These are phyloP conservation scores for Erythrophleum fordii DNA, from an alignment of 306 rosid species.

Conservation along the genomic window DNA sequence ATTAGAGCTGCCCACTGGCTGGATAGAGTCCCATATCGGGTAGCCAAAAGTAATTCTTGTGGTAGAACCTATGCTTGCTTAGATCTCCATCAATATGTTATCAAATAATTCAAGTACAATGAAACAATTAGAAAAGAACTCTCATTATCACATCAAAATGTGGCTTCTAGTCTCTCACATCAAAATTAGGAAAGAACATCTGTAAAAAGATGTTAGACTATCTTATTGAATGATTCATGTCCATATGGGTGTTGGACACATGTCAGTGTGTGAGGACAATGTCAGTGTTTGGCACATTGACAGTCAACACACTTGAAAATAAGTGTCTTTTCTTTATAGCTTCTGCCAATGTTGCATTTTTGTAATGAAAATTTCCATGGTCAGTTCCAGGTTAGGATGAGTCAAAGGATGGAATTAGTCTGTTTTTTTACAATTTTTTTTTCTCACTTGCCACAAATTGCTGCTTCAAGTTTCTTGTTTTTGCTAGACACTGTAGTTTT, in stretches of 20 bases:
- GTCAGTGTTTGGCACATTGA: too few species aligned
- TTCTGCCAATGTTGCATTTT: not conserved
- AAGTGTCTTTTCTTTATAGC: not conserved
- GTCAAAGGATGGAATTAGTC: slow-evolving; percentile 17
- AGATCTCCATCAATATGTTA: not conserved
- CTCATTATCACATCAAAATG: not conserved
- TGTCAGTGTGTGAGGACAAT: too few species aligned
- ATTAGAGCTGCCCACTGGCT: too few species aligned
- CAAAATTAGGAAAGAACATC: not conserved
- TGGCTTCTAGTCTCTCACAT: not conserved
- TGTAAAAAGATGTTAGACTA: too few species aligned
- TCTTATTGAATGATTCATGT: too few species aligned
- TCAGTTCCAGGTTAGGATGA: not conserved
- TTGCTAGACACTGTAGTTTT: not conserved
- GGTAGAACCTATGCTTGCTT: not conserved
- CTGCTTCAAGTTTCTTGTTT: not conserved
- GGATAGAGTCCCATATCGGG: not conserved
- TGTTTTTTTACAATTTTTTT: not conserved
- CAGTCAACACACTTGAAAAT: too few species aligned
- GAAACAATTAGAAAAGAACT: not conserved
- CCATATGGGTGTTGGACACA: too few species aligned
- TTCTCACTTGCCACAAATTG: not conserved
- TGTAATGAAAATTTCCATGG: not conserved
- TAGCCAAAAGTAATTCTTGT: not conserved
- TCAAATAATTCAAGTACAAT: not conserved